Percentiles rank a stretch among this genome's conserved stretches.
Evolutionary conservation across 106 monocot species (phyloP).

Genomic region (Xerophyta viscosa): DNA sequence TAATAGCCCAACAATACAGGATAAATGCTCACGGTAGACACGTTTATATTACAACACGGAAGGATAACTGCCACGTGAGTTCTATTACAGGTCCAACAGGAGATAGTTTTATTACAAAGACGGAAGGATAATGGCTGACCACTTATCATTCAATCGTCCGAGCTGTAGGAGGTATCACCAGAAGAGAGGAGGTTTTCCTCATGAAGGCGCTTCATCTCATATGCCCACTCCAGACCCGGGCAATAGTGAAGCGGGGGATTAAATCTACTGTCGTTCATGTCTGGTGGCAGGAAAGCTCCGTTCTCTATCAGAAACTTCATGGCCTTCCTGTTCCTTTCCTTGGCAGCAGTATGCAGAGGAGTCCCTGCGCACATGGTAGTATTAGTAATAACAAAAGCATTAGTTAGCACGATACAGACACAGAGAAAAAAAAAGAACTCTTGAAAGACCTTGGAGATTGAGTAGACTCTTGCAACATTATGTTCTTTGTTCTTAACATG

Average conservation of each 20-base stretch:
- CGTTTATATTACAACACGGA: no score
- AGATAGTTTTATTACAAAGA: no score
- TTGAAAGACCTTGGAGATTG: no score
- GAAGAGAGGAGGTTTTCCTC: constrained; percentile 20
- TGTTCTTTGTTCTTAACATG: no score
- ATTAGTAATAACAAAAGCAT: neutral
- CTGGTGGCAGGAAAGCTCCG: constrained; percentile 82
- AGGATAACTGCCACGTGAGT: no score
- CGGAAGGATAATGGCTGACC: no score
- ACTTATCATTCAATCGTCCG: constrained; percentile 19
- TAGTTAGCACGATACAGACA: neutral
- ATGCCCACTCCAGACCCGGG: constrained; percentile 95
- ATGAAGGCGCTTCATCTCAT: constrained; percentile 52
- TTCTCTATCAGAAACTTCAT: constrained; percentile 85
- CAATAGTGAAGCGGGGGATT: constrained; percentile 98
- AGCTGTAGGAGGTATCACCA: constrained; percentile 41
- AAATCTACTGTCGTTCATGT: constrained; percentile 78
- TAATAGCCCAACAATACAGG: no score
- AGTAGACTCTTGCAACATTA: no score
- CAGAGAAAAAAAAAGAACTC: no score
- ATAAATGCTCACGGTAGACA: no score
- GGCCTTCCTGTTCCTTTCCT: constrained; percentile 77
- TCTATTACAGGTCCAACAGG: no score
- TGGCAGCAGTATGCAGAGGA: constrained; percentile 88
- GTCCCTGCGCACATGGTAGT: constrained; percentile 56